phyloP scores from a whole-genome alignment of 2,329 filamentous ascomycete genomes.

The Exserohilum turcica region DNA sequence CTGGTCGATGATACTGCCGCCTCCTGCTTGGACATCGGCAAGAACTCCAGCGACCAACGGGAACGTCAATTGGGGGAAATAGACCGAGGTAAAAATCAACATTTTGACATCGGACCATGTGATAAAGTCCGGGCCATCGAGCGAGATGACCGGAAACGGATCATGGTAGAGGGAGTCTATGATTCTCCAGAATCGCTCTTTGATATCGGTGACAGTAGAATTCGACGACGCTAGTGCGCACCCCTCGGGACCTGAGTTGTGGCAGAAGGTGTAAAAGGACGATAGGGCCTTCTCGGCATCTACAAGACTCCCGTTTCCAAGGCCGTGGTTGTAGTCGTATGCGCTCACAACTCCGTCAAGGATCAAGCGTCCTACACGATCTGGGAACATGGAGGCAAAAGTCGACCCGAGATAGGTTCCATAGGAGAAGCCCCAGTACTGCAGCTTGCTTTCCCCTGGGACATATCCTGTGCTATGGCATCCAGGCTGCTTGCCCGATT shows the following conservation, averaged over 20 bases:
- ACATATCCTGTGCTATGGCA: constrained; percentile 3
- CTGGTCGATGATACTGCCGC: constrained; percentile 28
- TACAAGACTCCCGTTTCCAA: constrained; percentile 49
- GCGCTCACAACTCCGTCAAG: constrained; percentile 56
- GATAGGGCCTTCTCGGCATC: constrained; percentile 53
- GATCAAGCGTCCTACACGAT: constrained; percentile 42
- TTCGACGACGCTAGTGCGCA: constrained; percentile 50
- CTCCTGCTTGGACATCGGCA: constrained; percentile 38
- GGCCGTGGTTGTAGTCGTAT: constrained; percentile 41
- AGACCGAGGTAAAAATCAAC: constrained; percentile 46
- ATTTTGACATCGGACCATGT: constrained; percentile 49
- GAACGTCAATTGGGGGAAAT: constrained; percentile 44
- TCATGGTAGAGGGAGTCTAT: constrained; percentile 48
- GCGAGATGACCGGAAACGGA: constrained; percentile 46
- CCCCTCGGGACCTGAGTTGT: constrained; percentile 45
- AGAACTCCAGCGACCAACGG: constrained; percentile 44
- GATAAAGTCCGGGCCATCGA: constrained; percentile 40
- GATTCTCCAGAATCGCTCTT: constrained; percentile 40
- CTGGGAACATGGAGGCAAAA: constrained; percentile 48
- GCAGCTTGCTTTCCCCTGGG: constrained; percentile 37
- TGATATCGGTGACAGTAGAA: constrained; percentile 43
- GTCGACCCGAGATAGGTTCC: constrained; percentile 52
- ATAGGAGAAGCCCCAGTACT: constrained; percentile 57
- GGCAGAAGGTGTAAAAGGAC: constrained; percentile 54
- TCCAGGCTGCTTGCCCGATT: background rate